Evolutionary conservation across 2,329 filamentous ascomycete genomes (phyloP), one percentile per base, ranked within the genome.

Genomic region (Apiospora phragmitis): DNA sequence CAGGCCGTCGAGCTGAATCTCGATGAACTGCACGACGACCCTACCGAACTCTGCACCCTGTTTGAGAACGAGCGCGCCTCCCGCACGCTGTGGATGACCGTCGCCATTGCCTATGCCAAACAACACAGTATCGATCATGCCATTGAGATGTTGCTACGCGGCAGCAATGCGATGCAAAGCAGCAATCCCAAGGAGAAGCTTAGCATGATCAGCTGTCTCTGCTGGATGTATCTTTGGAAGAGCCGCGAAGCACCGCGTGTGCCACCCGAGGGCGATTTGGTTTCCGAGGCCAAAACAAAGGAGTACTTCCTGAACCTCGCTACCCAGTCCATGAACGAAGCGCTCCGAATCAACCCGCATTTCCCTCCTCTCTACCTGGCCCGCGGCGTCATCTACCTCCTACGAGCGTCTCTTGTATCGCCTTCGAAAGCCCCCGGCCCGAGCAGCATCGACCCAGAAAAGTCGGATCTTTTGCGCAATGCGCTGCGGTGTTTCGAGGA

Each of bases 71-170:
- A 99, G 81, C 91, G 92, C 78, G 95, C 94, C 21, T 92, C 94
- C 47, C 94, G 95, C 77, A 94, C 92, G 68, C 97, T 97, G 76
- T 99, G 97, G 97, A 95, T 99, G 87, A 95, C 94, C n/a, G 96
- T 98, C 75, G 93, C 97, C 55, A 87, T 98, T 71, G 95, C 95
- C 66, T 99, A 99, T 79, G 95, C 96, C 51, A 99, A 98, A 84
- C 94, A 97, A 83, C 91, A 92, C 79, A 97, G 97, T 83, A 90
- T 96, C 73, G 95, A 98, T 79, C 93, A 96, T 83, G 90, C 90
- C 71, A 92, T 92, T 76, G 90, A 92, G 80, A 91, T 92, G 85
- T 84, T 92, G 75, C 90, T 91, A 67, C 92, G 93, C 77, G 94
- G 93, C 67, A 86, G 94, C 75, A 87, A 88, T 72, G 93, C 93